These are phyloP conservation scores for Nymphaea colorata DNA, from an alignment of 164 flowering plant species.

Conservation along the genomic window DNA sequence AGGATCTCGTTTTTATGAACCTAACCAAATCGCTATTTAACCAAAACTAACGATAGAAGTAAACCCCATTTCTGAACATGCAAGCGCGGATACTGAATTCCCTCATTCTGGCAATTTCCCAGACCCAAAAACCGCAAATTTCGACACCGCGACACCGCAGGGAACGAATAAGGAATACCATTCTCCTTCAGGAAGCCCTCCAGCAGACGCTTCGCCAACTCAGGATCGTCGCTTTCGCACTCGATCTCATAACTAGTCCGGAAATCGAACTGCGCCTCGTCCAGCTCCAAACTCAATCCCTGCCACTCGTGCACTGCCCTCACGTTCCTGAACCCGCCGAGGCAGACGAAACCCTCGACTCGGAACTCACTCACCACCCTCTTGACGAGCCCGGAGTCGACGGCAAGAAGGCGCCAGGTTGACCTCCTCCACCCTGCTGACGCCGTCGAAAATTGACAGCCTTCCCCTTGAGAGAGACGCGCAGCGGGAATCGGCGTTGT, in stretches of 20 bases:
- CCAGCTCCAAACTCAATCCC: conserved; percentile 62
- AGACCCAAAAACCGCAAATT: conserved; percentile 48
- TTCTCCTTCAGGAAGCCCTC: conserved; percentile 43
- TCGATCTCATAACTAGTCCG: conserved; percentile 73
- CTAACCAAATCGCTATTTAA: too few relatives aligned
- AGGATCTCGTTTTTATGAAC: too few relatives aligned
- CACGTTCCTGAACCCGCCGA: conserved; percentile 75
- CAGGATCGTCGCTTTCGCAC: conserved; percentile 64
- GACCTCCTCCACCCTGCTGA: conserved; percentile 56
- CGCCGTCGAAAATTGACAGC: conserved; percentile 35
- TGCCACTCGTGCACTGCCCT: conserved; percentile 56
- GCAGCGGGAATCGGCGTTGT: conserved; percentile 38
- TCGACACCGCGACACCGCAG: conserved; percentile 28
- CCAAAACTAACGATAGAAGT: too few relatives aligned
- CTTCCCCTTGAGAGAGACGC: conserved; percentile 55
- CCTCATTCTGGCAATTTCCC: conserved; percentile 45
- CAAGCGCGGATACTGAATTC: too few relatives aligned
- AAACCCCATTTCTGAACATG: too few relatives aligned
- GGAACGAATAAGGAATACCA: conserved; percentile 41
- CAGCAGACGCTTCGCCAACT: conserved; percentile 33
- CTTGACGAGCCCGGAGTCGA: conserved; percentile 28
- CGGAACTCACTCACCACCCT: conserved; percentile 41
- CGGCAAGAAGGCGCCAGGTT: conserved; percentile 27
- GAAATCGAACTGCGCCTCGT: conserved; percentile 53
- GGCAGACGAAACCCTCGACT: conserved; percentile 36